phyloP scores from a whole-genome alignment of 805 yeast species.

The Nakazawaea wyomingensis region DNA sequence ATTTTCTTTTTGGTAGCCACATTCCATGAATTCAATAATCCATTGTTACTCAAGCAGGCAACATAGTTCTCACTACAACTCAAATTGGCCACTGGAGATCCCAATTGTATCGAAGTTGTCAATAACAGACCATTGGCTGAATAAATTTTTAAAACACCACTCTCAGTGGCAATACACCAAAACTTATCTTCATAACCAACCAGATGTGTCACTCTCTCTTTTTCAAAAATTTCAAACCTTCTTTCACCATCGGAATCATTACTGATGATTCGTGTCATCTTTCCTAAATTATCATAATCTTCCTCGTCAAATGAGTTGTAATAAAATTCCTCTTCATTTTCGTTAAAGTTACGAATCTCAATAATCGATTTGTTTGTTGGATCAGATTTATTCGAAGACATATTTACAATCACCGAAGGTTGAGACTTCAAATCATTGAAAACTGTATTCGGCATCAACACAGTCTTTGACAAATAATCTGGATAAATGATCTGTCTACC shows the following conservation, averaged over 20 bases:
- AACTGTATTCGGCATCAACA: conserved; percentile 22
- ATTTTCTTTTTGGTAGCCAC: conserved; percentile 29
- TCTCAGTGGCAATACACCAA: conserved; percentile 53
- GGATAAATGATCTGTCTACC: conserved; percentile 30
- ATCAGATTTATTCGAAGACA: conserved; percentile 17
- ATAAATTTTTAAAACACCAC: conserved; percentile 47
- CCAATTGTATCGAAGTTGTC: conserved; percentile 48
- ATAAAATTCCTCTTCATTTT: conserved; percentile 27
- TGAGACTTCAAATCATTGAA: conserved; percentile 25
- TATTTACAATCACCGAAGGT: conserved; percentile 24
- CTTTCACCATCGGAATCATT: conserved; percentile 30
- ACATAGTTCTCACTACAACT: conserved; percentile 29
- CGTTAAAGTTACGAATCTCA: conserved; percentile 32
- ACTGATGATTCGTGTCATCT: conserved; percentile 19
- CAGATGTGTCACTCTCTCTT: conserved; percentile 46
- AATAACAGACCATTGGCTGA: conserved; percentile 40
- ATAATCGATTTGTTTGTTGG: conserved; percentile 25
- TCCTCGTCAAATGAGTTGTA: conserved; percentile 19
- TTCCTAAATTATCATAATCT: conserved; percentile 25
- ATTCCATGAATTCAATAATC: conserved; percentile 47
- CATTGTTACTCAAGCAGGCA: conserved; percentile 44
- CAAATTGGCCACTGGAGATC: conserved; percentile 37
- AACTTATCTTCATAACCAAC: conserved; percentile 30
- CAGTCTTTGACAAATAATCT: conserved; percentile 19
- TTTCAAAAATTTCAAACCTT: conserved; percentile 38